Evolutionary conservation across 805 yeast genomes (phyloP).

Genomic region (Ogataea pignaliae): DNA sequence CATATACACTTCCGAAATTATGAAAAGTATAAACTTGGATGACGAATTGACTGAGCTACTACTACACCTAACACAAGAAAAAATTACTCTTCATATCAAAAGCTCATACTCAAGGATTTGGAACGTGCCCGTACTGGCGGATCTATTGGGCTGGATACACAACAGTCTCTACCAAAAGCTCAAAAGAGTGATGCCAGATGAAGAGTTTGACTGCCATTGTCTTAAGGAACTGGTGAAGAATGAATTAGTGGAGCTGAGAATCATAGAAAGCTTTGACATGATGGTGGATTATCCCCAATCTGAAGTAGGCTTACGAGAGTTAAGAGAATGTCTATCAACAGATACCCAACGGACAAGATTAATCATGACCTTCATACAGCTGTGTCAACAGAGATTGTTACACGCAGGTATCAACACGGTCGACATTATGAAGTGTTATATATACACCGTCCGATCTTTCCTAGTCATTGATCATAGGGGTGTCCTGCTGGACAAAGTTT

Average conservation of each 20-base stretch:
- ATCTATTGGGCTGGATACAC: conserved; percentile 36
- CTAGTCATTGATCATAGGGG: conserved; percentile 82
- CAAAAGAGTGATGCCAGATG: conserved; percentile 11
- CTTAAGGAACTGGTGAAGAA: conserved; percentile 17
- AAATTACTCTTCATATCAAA: conserved; percentile 31
- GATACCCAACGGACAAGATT: conserved; percentile 46
- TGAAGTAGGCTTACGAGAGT: conserved; percentile 49
- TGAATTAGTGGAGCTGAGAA: conserved; percentile 40
- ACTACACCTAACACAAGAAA: conserved; percentile 34
- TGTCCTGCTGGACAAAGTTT: conserved; percentile 71
- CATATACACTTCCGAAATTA: conserved; percentile 13
- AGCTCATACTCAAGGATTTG: conserved; percentile 33
- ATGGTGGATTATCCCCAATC: conserved; percentile 52
- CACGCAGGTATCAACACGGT: conserved; percentile 81
- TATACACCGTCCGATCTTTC: conserved; percentile 68
- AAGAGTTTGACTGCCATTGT: conserved; percentile 11
- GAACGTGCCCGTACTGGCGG: conserved; percentile 33
- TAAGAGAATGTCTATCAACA: conserved; percentile 46
- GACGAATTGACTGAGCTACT: conserved; percentile 27
- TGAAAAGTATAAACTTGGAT: conserved; percentile 14
- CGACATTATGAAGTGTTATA: conserved; percentile 64
- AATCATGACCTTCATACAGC: conserved; percentile 44
- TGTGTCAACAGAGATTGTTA: conserved; percentile 45
- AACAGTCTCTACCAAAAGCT: conserved; percentile 34
- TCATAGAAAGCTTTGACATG: conserved; percentile 54